A percentile compares a stretch with the other conserved stretches of the same genome.
These are phyloP conservation scores for Beauveria sp. DNA, from an alignment of 2,329 filamentous ascomycete genomes.

Conservation along the genomic window DNA sequence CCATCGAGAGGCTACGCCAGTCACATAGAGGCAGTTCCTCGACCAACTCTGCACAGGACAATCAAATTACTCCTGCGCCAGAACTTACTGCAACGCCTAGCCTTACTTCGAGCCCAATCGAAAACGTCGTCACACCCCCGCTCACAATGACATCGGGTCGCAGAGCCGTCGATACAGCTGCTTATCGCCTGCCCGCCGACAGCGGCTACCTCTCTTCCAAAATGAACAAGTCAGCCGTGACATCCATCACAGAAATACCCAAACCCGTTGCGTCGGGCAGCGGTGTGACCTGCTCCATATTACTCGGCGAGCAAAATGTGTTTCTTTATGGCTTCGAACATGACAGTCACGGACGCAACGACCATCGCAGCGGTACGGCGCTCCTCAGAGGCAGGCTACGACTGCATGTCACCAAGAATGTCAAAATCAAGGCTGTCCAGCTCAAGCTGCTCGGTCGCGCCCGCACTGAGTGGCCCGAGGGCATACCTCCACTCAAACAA, in stretches of 20 bases:
- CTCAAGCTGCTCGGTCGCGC: constrained; percentile 80
- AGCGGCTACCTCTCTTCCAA: constrained; percentile 20
- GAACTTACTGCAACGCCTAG: not conserved
- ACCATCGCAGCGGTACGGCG: constrained; percentile 62
- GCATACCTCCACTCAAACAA: constrained; percentile 79
- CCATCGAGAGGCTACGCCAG: not conserved
- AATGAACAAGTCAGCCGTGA: constrained; percentile 40
- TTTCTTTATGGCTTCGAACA: constrained; percentile 76
- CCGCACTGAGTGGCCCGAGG: constrained; percentile 92
- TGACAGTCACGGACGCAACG: constrained; percentile 44
- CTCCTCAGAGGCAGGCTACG: constrained; percentile 80
- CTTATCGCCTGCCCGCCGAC: constrained; percentile 1
- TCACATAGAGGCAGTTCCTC: not conserved
- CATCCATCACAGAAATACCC: constrained; percentile 47
- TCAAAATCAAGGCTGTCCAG: constrained; percentile 87
- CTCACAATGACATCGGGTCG: constrained; percentile 1
- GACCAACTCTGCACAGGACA: not conserved
- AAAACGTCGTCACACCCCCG: not conserved
- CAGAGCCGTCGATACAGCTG: not conserved
- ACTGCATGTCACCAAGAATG: constrained; percentile 75
- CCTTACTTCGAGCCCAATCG: not conserved
- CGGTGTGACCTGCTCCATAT: constrained; percentile 65
- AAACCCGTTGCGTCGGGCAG: constrained; percentile 75
- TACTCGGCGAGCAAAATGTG: constrained; percentile 71
- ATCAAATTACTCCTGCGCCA: not conserved